Evolutionary conservation across 768 basidiomycete species (phyloP).

Genomic region (Kondoa subrosea): DNA sequence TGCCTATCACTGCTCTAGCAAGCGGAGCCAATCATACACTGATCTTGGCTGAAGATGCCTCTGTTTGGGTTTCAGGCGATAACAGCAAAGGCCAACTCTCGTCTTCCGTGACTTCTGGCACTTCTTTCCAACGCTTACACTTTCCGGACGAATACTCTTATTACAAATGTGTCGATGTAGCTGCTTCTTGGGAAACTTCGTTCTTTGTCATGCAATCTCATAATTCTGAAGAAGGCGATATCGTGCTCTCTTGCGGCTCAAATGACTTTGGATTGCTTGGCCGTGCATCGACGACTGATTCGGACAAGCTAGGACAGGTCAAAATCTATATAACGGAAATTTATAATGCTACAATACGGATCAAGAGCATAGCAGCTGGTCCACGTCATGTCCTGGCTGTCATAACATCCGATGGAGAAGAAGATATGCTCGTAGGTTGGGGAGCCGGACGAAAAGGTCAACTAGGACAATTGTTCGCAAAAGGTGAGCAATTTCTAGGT

Average conservation of each 20-base stretch:
- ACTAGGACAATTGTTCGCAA: slow-evolving; percentile 38
- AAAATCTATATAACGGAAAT: not conserved
- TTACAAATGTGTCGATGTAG: slow-evolving; percentile 1
- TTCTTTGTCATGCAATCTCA: slow-evolving; percentile 8
- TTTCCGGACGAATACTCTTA: not conserved
- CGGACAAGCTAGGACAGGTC: not conserved
- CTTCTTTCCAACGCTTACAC: not conserved
- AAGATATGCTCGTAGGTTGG: slow-evolving; percentile 49
- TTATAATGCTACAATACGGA: not conserved
- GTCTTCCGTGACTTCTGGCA: slow-evolving; percentile 2
- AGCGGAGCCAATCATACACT: slow-evolving; percentile 69
- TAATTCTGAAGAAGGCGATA: not conserved
- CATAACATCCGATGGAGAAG: not conserved
- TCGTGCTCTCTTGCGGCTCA: slow-evolving; percentile 6
- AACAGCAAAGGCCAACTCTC: slow-evolving; percentile 9
- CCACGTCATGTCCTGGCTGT: slow-evolving; percentile 7
- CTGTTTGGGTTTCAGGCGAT: not conserved
- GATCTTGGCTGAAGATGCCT: slow-evolving; percentile 33
- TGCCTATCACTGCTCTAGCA: slow-evolving; percentile 40
- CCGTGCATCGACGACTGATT: slow-evolving; percentile 38
- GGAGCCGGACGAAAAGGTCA: slow-evolving; percentile 72
- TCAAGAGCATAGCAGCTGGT: not conserved
- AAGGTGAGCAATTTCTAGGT: not conserved
- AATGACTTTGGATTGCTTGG: slow-evolving; percentile 13
- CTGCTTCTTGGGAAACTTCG: slow-evolving; percentile 15